Percentiles rank a stretch among this genome's conserved stretches.
Evolutionary conservation across 768 basidiomycete genomes (phyloP).

Genomic region (Xerocomus spinulosus): DNA sequence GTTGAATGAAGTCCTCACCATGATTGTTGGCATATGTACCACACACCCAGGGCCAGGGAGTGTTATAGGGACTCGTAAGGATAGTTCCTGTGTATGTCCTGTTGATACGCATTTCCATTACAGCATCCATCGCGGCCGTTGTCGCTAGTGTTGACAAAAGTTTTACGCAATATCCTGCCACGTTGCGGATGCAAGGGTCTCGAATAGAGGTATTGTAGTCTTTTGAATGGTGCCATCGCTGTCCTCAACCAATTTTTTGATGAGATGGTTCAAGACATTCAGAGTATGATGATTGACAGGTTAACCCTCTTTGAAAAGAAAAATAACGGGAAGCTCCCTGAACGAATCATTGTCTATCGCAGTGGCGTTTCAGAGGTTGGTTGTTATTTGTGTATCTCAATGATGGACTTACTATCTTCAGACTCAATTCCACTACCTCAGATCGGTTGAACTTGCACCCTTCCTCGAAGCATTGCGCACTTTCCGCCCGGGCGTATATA

Average conservation of each 20-base stretch:
- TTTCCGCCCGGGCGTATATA: slow-evolving; percentile 33
- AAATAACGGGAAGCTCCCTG: slow-evolving; percentile 33
- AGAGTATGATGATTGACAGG: slow-evolving; percentile 41
- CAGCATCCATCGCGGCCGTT: slow-evolving; percentile 44
- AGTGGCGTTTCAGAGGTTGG: slow-evolving; percentile 72
- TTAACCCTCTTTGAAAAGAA: slow-evolving; percentile 30
- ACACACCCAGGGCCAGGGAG: slow-evolving; percentile 71
- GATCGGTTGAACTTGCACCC: slow-evolving; percentile 33
- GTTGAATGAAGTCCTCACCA: slow-evolving; percentile 37
- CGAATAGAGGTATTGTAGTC: slow-evolving; percentile 53
- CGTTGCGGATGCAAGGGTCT: slow-evolving; percentile 39
- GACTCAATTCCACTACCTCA: slow-evolving; percentile 1
- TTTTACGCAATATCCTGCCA: slow-evolving; percentile 43
- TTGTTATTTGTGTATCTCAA: not conserved
- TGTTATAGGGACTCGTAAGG: slow-evolving; percentile 37
- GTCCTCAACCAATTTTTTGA: not conserved
- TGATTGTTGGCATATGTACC: slow-evolving; percentile 52
- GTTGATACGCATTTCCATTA: not conserved
- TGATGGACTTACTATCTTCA: not conserved
- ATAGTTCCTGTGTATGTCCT: not conserved
- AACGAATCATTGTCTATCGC: slow-evolving; percentile 42
- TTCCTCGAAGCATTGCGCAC: slow-evolving; percentile 36
- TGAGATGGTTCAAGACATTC: slow-evolving; percentile 39
- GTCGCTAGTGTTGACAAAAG: slow-evolving; percentile 41
- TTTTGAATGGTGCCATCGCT: not conserved